phyloP scores from a whole-genome alignment of 2,329 filamentous ascomycete genomes.

The Bipolaris gigantea region DNA sequence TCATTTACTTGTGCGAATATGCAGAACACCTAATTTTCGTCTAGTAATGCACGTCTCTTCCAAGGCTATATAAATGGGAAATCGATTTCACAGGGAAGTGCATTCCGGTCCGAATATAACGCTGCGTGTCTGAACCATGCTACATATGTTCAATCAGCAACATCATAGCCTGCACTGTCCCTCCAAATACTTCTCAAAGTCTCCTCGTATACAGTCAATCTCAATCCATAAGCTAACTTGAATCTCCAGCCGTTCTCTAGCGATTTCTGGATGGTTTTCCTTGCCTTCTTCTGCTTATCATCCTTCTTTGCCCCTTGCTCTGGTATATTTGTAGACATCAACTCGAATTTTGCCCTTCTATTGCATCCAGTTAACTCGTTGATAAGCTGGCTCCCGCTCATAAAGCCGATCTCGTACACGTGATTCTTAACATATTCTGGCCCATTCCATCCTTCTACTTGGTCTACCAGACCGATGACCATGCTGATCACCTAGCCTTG shows the following conservation, averaged over 20 bases:
- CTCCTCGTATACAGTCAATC: background rate
- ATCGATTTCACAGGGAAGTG: background rate
- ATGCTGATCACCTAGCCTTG: constrained; percentile 58
- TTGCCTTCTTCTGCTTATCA: background rate
- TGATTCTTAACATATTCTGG: constrained; percentile 51
- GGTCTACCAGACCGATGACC: constrained; percentile 57
- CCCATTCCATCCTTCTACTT: constrained; percentile 57
- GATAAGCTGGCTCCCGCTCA: background rate
- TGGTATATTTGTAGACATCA: background rate
- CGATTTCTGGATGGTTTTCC: background rate
- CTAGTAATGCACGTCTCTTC: background rate
- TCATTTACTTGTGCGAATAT: too few relatives aligned
- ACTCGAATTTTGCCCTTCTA: constrained; percentile 49
- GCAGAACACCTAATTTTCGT: too few relatives aligned
- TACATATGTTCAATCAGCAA: constrained; percentile 56
- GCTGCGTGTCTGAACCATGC: constrained; percentile 56
- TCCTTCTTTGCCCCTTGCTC: background rate
- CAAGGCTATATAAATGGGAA: background rate
- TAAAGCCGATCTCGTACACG: background rate
- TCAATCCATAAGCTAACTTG: background rate
- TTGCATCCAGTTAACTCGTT: constrained; percentile 52
- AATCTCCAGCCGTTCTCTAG: background rate
- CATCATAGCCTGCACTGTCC: constrained; percentile 48
- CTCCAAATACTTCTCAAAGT: background rate
- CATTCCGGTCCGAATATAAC: background rate